These are phyloP conservation scores for Hypoxylon sp. DNA, from an alignment of 2,329 filamentous ascomycete species.

Conservation along the genomic window DNA sequence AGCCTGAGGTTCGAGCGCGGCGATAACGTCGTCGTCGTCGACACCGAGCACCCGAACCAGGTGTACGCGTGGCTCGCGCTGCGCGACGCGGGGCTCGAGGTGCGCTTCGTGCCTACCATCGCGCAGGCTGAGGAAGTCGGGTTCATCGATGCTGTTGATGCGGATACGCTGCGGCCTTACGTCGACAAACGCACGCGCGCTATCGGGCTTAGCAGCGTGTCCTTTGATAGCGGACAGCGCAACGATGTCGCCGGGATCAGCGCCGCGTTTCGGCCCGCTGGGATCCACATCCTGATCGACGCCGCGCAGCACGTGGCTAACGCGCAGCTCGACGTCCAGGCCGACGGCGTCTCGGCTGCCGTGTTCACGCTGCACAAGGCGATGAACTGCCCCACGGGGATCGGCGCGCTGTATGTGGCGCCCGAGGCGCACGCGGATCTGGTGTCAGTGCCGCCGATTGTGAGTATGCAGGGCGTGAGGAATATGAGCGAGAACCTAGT, in stretches of 20 bases:
- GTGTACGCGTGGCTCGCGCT: constrained; percentile 46
- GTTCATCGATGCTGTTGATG: constrained; percentile 23
- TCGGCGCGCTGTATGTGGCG: constrained; percentile 45
- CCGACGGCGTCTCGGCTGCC: constrained; percentile 42
- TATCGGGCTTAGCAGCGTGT: constrained; percentile 46
- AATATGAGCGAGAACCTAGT: constrained; percentile 36
- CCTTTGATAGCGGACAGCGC: constrained; percentile 48
- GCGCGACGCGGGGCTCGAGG: constrained; percentile 41
- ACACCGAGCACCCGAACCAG: constrained; percentile 47
- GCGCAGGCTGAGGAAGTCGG: constrained; percentile 8
- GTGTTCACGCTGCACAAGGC: constrained; percentile 49
- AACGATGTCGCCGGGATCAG: constrained; percentile 46
- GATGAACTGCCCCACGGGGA: constrained; percentile 45
- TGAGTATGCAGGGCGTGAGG: constrained; percentile 39
- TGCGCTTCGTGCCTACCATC: constrained; percentile 40
- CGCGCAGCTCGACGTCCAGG: constrained; percentile 40
- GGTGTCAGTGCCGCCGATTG: constrained; percentile 41
- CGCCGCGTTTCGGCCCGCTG: constrained; percentile 36
- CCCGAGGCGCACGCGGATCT: constrained; percentile 33
- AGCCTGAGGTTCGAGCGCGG: constrained; percentile 38
- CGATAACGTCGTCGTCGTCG: constrained; percentile 47
- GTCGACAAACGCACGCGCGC: constrained; percentile 45
- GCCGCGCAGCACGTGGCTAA: constrained; percentile 49
- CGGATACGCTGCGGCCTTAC: constrained; percentile 42
- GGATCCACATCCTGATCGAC: constrained; percentile 47